phyloP scores from a whole-genome alignment of 2,329 filamentous ascomycete species.

The Thermothelomyces thermophilus region DNA sequence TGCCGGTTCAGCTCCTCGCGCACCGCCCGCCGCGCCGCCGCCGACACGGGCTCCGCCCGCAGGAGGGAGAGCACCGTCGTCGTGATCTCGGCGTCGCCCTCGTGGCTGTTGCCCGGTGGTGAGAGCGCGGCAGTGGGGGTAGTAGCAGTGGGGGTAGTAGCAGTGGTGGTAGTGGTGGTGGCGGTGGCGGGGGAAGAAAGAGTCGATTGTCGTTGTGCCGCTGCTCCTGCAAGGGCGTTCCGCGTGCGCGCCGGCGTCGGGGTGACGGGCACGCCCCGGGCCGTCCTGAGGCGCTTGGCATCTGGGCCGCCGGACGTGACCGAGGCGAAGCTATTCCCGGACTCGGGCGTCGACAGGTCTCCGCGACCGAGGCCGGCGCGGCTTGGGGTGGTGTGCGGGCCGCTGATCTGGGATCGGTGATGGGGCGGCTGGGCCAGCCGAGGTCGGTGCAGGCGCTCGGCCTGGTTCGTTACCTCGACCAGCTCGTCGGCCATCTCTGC shows the following conservation, averaged over 20 bases:
- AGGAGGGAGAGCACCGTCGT: constrained; percentile 46
- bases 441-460: constrained; percentile 4
- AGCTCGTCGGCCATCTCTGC: constrained; percentile 37
- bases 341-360: constrained; percentile 1
- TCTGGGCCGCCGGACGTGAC: not conserved
- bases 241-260: constrained; percentile 4
- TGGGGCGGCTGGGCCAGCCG: not conserved
- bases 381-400: constrained; percentile 22
- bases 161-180: no score
- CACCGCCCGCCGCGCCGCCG: constrained; percentile 33
- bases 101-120: no score
- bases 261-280: not conserved
- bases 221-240: not conserved
- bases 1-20: constrained; percentile 16
- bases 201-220: no score
- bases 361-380: not conserved
- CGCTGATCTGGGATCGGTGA: not conserved
- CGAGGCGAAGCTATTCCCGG: constrained; percentile 3
- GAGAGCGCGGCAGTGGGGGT: not conserved
- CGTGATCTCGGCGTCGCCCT: constrained; percentile 33
- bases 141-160: no score
- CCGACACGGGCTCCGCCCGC: constrained; percentile 34
- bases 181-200: no score
- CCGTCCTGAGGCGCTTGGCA: constrained; percentile 3
- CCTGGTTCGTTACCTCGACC: constrained; percentile 30